Base-by-base conservation (phyloP, 768 basidiomycete genomes). In the Suillus alpinus region DNA sequence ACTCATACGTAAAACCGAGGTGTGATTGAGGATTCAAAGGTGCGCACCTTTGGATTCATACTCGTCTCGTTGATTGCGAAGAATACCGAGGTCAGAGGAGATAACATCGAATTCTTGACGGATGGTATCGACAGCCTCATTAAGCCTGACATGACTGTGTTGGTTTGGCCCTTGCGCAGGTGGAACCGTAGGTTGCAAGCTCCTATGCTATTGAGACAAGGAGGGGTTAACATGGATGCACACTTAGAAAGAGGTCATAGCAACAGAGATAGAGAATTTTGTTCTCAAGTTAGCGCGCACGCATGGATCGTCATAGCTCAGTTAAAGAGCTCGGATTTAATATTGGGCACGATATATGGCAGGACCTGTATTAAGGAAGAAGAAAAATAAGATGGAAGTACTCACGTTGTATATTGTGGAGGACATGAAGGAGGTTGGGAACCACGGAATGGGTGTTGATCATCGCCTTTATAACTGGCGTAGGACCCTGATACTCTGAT, bases 41-140 rank as follows among this genome's bases (percentile, higher is more conserved):
- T 23, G 80, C 87, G 60, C 64, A 95, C 96, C 84, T 82, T 94
- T 95, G 6, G 79, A 80, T 76, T 98, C 95, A 71, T 87, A 91
- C 60, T 98, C 96, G 66, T 97, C 95, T 55, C 92, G 80, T 75
- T 96, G 92, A 34, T 77, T 81, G 59, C 92, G 83, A 66, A 90
- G 79, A 10, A 82, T 68, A n/a, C 75, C 78, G 55, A 91, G 76
- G 69, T 97, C 94, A 51, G 80, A 76, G 9, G 84, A 76, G 61
- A 95, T 77, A 59, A 77, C 77, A 56, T 97, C 94, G 69, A 93
- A 95, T 77, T 98, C 95, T 58, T 86, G 84, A 63, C 88, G 83
- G 68, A 97, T 87, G 61, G 81, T 78, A 50, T 95, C 94, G 63
- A 98, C 83, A 26, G 88, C 82, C 60, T 95, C 94, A 57, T 84